phyloP scores from a whole-genome alignment of 2,329 filamentous ascomycete genomes.

The Fonsecaea nubica region DNA sequence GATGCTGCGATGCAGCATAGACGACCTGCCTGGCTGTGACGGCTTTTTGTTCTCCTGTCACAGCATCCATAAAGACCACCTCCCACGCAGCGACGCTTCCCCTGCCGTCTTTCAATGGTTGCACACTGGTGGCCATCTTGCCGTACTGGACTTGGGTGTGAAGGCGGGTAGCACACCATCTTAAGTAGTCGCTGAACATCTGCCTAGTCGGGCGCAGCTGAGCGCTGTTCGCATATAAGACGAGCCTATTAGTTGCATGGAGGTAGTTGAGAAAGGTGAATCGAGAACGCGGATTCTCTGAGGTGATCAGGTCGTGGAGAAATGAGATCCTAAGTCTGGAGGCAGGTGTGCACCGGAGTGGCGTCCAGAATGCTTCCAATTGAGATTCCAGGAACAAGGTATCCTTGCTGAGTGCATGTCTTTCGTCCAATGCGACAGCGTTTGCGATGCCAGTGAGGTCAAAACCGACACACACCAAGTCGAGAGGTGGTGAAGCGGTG shows the following conservation, averaged over 20 bases:
- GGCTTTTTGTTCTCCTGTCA: slow-evolving; percentile 22
- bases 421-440: slow-evolving; percentile 35
- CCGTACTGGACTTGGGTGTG: slow-evolving; percentile 22
- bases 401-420: slow-evolving; percentile 21
- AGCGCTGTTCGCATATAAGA: slow-evolving; percentile 31
- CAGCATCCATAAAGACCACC: slow-evolving; percentile 23
- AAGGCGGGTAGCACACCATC: slow-evolving; percentile 35
- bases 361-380: slow-evolving; percentile 28
- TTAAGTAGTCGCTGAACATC: slow-evolving; percentile 34
- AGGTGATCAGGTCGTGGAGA: slow-evolving; percentile 37
- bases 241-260: slow-evolving; percentile 32
- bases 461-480: slow-evolving; percentile 38
- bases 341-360: slow-evolving; percentile 22
- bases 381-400: slow-evolving; percentile 36
- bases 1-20: slow-evolving; percentile 26
- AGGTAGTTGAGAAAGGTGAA: slow-evolving; percentile 40
- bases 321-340: slow-evolving; percentile 34
- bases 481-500: slow-evolving; percentile 6
- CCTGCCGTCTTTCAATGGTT: slow-evolving; percentile 19
- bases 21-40: slow-evolving; percentile 33
- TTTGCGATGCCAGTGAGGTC: slow-evolving; percentile 30
- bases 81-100: slow-evolving; percentile 29
- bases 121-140: slow-evolving; percentile 22
- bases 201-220: slow-evolving; percentile 30
- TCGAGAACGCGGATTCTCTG: slow-evolving; percentile 36